These are phyloP conservation scores for Thelephora terrestris DNA, from an alignment of 1,284 basidiomycete species.

Conservation along the genomic window DNA sequence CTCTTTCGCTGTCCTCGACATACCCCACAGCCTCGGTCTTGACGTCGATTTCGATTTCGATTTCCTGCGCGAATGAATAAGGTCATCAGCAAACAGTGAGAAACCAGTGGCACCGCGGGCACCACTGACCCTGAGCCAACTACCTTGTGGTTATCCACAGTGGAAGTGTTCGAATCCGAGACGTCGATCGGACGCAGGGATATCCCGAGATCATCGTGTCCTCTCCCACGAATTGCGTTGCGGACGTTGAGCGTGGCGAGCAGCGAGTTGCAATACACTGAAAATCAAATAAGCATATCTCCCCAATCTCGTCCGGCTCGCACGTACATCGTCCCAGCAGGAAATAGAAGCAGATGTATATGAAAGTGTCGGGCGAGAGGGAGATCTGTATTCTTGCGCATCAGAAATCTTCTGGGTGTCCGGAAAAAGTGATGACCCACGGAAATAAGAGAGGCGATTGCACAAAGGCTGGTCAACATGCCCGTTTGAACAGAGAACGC, in stretches of 20 bases:
- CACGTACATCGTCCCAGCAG: conserved; percentile 37
- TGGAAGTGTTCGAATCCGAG: too few relatives aligned
- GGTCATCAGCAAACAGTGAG: background rate
- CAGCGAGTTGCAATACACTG: conserved; percentile 46
- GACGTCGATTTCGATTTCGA: too few relatives aligned
- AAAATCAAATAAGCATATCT: conserved; percentile 3
- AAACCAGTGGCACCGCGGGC: background rate
- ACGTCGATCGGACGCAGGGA: too few relatives aligned
- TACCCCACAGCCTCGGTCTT: too few relatives aligned
- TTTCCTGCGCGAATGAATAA: too few relatives aligned
- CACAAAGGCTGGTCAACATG: conserved; percentile 41
- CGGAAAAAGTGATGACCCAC: conserved; percentile 22
- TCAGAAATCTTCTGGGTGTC: background rate
- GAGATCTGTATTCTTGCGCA: conserved; percentile 28
- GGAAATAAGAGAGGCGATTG: conserved; percentile 41
- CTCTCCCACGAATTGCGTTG: conserved; percentile 30
- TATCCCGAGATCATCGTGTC: background rate
- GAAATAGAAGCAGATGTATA: conserved; percentile 52
- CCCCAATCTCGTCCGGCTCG: conserved; percentile 8
- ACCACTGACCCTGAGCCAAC: too few relatives aligned
- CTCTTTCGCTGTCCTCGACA: too few relatives aligned
- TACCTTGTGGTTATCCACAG: too few relatives aligned
- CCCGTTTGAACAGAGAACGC: conserved; percentile 47
- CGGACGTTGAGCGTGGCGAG: conserved; percentile 47
- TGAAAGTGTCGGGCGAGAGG: conserved; percentile 34